A percentile compares a stretch with the other conserved stretches of the same genome.
Conservation (phyloP, 2,329 filamentous ascomycete species). For the Chaetoscypha palmicola region DNA sequence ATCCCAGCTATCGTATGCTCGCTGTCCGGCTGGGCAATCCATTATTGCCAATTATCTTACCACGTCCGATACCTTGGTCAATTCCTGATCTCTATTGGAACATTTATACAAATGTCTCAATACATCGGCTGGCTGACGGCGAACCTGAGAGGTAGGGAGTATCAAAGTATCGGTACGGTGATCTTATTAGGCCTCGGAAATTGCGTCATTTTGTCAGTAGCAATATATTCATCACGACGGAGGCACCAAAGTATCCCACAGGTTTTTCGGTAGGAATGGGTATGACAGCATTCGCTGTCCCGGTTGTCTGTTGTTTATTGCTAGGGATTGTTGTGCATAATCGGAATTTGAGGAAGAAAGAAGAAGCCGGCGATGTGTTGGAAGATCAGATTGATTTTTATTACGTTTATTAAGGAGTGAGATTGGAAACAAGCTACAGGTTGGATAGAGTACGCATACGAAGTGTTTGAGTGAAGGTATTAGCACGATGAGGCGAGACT, state of each 20-base stretch:
- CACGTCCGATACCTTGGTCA: constrained; percentile 32
- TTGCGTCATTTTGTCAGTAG: constrained; percentile 36
- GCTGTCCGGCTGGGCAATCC: constrained; percentile 28
- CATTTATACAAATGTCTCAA: constrained; percentile 31
- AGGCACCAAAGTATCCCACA: constrained; percentile 34
- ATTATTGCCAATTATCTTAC: background rate
- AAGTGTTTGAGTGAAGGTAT: too few species aligned
- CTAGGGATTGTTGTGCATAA: constrained; percentile 11
- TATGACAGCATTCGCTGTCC: constrained; percentile 17
- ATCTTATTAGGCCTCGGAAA: constrained; percentile 39
- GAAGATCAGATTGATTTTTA: constrained; percentile 15
- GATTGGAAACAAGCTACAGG: too few species aligned
- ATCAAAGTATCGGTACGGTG: constrained; percentile 36
- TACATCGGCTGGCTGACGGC: constrained; percentile 34
- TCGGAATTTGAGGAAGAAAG: constrained; percentile 8
- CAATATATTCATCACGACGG: constrained; percentile 36
- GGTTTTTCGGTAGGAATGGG: constrained; percentile 34
- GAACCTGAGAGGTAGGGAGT: constrained; percentile 36
- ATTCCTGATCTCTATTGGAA: constrained; percentile 31
- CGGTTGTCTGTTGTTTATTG: too few species aligned
- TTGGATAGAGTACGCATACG: too few species aligned
- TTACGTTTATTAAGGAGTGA: constrained; percentile 8
- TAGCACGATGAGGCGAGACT: too few species aligned
- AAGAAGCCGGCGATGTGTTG: constrained; percentile 8
- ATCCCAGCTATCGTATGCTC: constrained; percentile 31